Base-by-base conservation (phyloP, 495 filamentous ascomycete species). In the Penicillium daleae region DNA sequence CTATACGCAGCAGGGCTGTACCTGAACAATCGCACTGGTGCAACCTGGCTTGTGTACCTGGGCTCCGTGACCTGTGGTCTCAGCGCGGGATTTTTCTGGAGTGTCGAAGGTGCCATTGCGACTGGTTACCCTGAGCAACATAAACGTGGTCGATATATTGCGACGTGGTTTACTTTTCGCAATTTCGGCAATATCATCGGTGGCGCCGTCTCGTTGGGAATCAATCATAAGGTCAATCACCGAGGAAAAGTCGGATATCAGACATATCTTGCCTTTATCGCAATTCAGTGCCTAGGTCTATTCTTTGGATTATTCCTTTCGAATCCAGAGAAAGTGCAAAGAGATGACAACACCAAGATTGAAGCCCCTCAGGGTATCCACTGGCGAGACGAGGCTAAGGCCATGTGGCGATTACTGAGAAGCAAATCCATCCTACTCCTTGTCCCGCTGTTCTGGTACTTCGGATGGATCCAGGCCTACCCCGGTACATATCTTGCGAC, bases 1-100 rank as follows among this genome's bases (percentile, higher is more conserved):
- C 74, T 82, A 0, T 86, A 87, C 55, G 82, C 82, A 0, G 83
- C 83, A 1, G 78, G 80, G 0, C 66, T 87, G 26, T 87, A 86
- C 62, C 67, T 79, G 17, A 86, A 87, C 73, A 86, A 85, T 66
- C 78, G 83, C 3, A 83, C 76, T 58, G 83, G 83, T 8, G 74
- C 73, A 6, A 77, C 77, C 37, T 87, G 83, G 84, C 76, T 87
- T 19, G 80, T 86, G 0, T 74, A 83, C 27, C 71, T 86, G 8
- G 84, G 84, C 19, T 79, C 80, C 6, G 81, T 77, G 0, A 76
- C 78, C 6, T 86, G 84, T 62, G 84, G 85, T 0, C 74, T 86
- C 29, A 79, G 76, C 12, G 81, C 83, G 2, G 82, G 78, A 0
- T 70, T 83, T 19, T 76, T 86, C 58, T 86, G 85, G 84, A 80